Base-by-base conservation (phyloP, 331 rosid genomes). In the Telfairia occidentalis region DNA sequence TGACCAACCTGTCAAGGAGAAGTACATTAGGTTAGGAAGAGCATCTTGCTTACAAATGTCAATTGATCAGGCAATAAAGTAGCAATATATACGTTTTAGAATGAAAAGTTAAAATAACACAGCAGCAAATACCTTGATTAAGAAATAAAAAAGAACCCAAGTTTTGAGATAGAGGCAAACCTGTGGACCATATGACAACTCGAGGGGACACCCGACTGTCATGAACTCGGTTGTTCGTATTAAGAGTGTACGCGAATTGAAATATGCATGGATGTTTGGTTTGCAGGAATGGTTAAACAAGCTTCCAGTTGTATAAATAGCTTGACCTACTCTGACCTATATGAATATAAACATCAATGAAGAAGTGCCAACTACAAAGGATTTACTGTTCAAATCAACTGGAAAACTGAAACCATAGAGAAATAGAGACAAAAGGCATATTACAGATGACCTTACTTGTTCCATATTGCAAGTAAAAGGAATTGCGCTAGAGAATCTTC, bases 151-250 rank as follows among this genome's bases (percentile, higher is more conserved):
- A 5, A 67, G 19, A 10, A 10, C 67, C 35, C 64, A 16, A 74
- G 37, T 40, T 40, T 76, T 15, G 66, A 40, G 57, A 63, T 52
- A 75, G 30, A 55, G 9, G 65, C 78, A 76, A 84, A 90, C 98
- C 96, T 92, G 96, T 63, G 96, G 98, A 82, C 98, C 96, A 78
- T 92, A 92, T 52, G 98, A 92, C 79, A 92, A 72, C 76, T 90
- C 98, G 73, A 90, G 84, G 77, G 88, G 84, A 83, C 80, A 69
- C 67, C 89, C 96, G 23, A 85, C 80, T 38, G 88, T 24, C 34
- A 87, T 84, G 76, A 40, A 74, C 71, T 86, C 82, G 67, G 98
- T 92, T 32, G 96, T 80, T 43, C 96, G 85, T 71, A 89, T 38
- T 79, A 60, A 85, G 43, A 92, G 91, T 19, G 92, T 80, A 63